A percentile compares a stretch with the other conserved stretches of the same genome.
These are phyloP conservation scores for Fusarium torreyae DNA, from an alignment of 2,329 filamentous ascomycete genomes.

Conservation along the genomic window DNA sequence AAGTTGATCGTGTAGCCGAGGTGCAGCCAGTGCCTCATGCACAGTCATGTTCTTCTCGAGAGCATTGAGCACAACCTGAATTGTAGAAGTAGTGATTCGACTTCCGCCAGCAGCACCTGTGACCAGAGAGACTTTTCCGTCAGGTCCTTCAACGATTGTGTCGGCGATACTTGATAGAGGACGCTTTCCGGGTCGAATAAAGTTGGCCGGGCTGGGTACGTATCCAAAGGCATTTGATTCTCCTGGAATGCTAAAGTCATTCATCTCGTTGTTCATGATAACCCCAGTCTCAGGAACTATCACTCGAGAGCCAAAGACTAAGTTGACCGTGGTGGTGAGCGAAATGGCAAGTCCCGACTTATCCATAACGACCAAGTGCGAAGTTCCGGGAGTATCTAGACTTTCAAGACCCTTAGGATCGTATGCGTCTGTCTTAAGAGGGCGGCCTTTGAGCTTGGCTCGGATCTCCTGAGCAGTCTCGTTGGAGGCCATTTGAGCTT, in stretches of 20 bases:
- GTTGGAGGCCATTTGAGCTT: slow-evolving; percentile 76
- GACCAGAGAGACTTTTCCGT: slow-evolving; percentile 78
- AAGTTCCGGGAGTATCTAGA: slow-evolving; percentile 76
- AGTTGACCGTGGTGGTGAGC: slow-evolving; percentile 85
- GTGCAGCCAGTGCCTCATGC: slow-evolving; percentile 74
- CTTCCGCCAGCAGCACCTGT: slow-evolving; percentile 87
- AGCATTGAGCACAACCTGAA: slow-evolving; percentile 83
- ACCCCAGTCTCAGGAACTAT: slow-evolving; percentile 87
- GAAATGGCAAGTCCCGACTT: slow-evolving; percentile 79
- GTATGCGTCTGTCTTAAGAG: slow-evolving; percentile 60
- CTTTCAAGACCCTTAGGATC: slow-evolving; percentile 63
- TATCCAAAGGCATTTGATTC: slow-evolving; percentile 83
- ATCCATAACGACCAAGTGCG: slow-evolving; percentile 78
- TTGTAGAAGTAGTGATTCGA: slow-evolving; percentile 85
- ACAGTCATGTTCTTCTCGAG: slow-evolving; percentile 77
- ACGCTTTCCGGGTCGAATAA: slow-evolving; percentile 81
- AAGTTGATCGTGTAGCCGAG: slow-evolving; percentile 87
- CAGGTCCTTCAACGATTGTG: slow-evolving; percentile 79
- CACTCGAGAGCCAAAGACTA: slow-evolving; percentile 82
- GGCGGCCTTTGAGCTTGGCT: slow-evolving; percentile 61
- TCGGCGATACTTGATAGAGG: slow-evolving; percentile 85
- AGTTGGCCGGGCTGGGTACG: slow-evolving; percentile 81
- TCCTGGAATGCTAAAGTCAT: slow-evolving; percentile 85
- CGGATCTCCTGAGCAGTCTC: slow-evolving; percentile 68
- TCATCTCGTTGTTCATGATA: slow-evolving; percentile 76